A percentile compares a stretch with the other conserved stretches of the same genome.
phyloP scores from a whole-genome alignment of 805 yeast genomes.

The Saccharomycopsis fermentans region DNA sequence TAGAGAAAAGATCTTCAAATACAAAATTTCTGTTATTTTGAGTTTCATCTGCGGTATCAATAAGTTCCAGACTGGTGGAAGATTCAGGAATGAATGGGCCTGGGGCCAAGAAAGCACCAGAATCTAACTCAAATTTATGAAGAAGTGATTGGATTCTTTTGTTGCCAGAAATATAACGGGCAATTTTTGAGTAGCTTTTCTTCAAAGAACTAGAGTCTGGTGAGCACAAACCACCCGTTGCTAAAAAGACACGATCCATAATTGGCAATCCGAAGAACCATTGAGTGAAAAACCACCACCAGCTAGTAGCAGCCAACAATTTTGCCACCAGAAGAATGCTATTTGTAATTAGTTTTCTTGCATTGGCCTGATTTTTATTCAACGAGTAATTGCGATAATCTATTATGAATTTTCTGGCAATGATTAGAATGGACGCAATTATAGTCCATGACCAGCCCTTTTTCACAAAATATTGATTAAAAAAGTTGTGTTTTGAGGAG shows the following conservation, averaged over 20 bases:
- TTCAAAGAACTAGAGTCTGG: slow-evolving; percentile 10
- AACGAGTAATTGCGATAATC: background rate
- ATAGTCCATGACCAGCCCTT: slow-evolving; percentile 92
- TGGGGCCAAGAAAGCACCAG: slow-evolving; percentile 12
- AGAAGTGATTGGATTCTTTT: slow-evolving; percentile 17
- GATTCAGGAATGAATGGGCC: slow-evolving; percentile 13
- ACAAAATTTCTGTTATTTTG: background rate
- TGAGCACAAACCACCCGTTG: slow-evolving; percentile 76
- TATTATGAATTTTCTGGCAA: background rate
- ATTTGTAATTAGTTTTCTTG: slow-evolving; percentile 18
- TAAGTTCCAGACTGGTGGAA: background rate
- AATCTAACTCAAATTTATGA: slow-evolving; percentile 8
- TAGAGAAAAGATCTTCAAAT: background rate
- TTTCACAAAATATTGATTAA: slow-evolving; percentile 73
- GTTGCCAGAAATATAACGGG: slow-evolving; percentile 6
- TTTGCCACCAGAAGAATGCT: slow-evolving; percentile 23
- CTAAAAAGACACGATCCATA: slow-evolving; percentile 75
- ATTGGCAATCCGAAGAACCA: slow-evolving; percentile 79
- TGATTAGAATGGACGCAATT: slow-evolving; percentile 27
- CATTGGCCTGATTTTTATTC: background rate
- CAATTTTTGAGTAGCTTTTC: slow-evolving; percentile 2
- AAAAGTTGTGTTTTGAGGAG: slow-evolving; percentile 54
- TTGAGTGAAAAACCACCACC: slow-evolving; percentile 87
- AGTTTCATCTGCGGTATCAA: background rate
- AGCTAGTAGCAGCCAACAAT: slow-evolving; percentile 37